Percentiles rank a stretch among this genome's conserved stretches.
These are phyloP conservation scores for Apiospora malaysiana DNA, from an alignment of 2,329 filamentous ascomycete genomes.

Conservation along the genomic window DNA sequence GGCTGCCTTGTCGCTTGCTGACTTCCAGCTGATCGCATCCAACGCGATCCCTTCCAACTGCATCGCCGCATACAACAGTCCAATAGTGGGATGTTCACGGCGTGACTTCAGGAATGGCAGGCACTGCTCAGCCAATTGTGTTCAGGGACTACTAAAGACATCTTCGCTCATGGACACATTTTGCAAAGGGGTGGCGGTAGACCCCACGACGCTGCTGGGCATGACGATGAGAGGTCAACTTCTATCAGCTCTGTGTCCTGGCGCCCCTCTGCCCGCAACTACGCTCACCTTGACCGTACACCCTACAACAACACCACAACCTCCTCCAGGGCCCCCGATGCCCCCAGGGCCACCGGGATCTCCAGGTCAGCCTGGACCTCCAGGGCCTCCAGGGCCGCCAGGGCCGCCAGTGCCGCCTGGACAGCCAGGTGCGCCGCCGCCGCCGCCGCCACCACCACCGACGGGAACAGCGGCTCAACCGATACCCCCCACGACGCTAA, in stretches of 20 bases:
- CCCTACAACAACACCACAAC: conserved; percentile 14
- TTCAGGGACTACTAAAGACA: conserved; percentile 19
- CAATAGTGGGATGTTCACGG: conserved; percentile 21
- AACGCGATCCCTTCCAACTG: conserved; percentile 23
- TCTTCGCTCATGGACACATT: conserved; percentile 20
- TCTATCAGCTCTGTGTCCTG: conserved; percentile 23
- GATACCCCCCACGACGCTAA: neutral
- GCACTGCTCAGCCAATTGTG: conserved; percentile 23
- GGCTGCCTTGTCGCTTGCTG: conserved; percentile 24
- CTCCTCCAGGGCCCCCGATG: neutral
- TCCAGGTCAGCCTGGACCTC: neutral
- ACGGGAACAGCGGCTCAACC: neutral
- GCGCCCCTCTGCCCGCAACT: conserved; percentile 16
- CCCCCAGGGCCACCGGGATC: neutral
- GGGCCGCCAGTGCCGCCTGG: neutral
- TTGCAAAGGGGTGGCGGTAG: conserved; percentile 22
- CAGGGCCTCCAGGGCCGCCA: neutral
- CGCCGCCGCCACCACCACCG: neutral
- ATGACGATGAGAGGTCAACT: conserved; percentile 21
- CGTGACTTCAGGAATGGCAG: conserved; percentile 24
- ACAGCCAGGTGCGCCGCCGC: neutral
- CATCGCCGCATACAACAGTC: conserved; percentile 24
- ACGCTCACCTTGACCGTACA: conserved; percentile 23
- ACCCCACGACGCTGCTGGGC: conserved; percentile 22
- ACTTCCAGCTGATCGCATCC: conserved; percentile 25